Evolutionary conservation across 768 basidiomycete species (phyloP).

Genomic region (Amanita rubescens): DNA sequence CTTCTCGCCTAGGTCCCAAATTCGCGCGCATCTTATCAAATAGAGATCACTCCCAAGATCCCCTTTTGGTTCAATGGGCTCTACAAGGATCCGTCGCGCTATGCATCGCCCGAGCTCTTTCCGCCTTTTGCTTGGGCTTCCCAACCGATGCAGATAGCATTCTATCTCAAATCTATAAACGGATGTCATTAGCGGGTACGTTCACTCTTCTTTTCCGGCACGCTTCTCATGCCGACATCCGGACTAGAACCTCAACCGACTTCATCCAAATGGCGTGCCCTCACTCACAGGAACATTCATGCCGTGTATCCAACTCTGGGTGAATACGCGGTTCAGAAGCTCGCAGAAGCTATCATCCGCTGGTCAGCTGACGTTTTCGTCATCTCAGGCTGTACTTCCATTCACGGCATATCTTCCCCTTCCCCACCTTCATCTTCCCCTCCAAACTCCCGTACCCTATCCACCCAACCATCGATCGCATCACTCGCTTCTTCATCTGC

Average conservation of each 20-base stretch:
- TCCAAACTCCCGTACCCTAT: slow-evolving; percentile 20
- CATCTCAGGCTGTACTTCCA: slow-evolving; percentile 48
- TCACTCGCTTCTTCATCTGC: slow-evolving; percentile 9
- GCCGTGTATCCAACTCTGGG: slow-evolving; percentile 57
- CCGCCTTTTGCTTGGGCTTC: slow-evolving; percentile 68
- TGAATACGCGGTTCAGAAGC: slow-evolving; percentile 62
- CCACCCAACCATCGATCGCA: slow-evolving; percentile 17
- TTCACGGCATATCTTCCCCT: slow-evolving; percentile 23
- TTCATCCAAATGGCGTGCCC: slow-evolving; percentile 68
- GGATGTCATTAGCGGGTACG: slow-evolving; percentile 48
- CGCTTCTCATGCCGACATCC: slow-evolving; percentile 3
- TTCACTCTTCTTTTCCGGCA: slow-evolving; percentile 4
- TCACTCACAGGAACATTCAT: slow-evolving; percentile 65
- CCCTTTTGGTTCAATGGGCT: slow-evolving; percentile 69
- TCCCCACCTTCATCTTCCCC: slow-evolving; percentile 18
- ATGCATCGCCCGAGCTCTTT: slow-evolving; percentile 59
- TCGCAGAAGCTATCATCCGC: slow-evolving; percentile 65
- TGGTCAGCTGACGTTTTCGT: slow-evolving; percentile 65
- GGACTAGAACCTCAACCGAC: slow-evolving; percentile 65
- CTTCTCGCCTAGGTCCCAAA: slow-evolving; percentile 54
- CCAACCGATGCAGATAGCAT: slow-evolving; percentile 63
- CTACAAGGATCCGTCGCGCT: slow-evolving; percentile 64
- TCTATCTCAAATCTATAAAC: slow-evolving; percentile 52
- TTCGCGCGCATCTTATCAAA: slow-evolving; percentile 53
- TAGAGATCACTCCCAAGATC: slow-evolving; percentile 68